Evolutionary conservation across 1,284 basidiomycete genomes (phyloP).

Genomic region (Sanghuangporus weigelae): DNA sequence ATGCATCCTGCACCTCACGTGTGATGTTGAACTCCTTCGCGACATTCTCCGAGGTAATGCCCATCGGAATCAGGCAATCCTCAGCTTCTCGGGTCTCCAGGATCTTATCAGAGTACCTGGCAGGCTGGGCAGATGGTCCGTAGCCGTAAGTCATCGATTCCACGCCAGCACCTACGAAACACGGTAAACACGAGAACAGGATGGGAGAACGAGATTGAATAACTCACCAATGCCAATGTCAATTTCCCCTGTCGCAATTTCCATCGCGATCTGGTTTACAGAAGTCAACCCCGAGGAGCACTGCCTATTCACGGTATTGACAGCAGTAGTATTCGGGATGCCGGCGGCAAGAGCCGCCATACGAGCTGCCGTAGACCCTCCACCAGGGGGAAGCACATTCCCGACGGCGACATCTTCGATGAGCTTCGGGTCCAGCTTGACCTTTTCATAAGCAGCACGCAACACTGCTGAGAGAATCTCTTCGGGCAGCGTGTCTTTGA

Average conservation of each 20-base stretch:
- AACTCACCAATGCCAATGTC: conserved; percentile 86
- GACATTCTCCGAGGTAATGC: conserved; percentile 96
- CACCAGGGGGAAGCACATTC: conserved; percentile 90
- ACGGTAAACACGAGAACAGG: neutral
- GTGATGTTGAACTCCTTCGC: conserved; percentile 73
- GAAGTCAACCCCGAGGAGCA: conserved; percentile 92
- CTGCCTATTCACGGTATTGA: conserved; percentile 93
- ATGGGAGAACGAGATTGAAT: neutral
- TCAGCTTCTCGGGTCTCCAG: conserved; percentile 76
- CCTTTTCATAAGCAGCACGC: conserved; percentile 62
- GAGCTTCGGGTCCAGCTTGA: conserved; percentile 70
- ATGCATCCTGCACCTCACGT: conserved; percentile 76
- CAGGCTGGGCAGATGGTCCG: conserved; percentile 65
- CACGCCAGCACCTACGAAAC: conserved; percentile 74
- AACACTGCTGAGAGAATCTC: conserved; percentile 85
- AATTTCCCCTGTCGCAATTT: conserved; percentile 81
- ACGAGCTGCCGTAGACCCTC: conserved; percentile 86
- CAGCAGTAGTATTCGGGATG: conserved; percentile 75
- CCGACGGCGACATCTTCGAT: conserved; percentile 91
- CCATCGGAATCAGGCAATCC: conserved; percentile 96
- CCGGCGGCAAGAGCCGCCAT: conserved; percentile 94
- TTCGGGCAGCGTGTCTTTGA: conserved; percentile 91
- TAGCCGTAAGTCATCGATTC: conserved; percentile 93
- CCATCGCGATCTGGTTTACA: conserved; percentile 87
- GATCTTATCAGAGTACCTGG: conserved; percentile 77